Percentiles rank a stretch among this genome's conserved stretches.
Evolutionary conservation across 108 stramenopile genomes (phyloP).

Genomic region (Cyclotella distinguenda): DNA sequence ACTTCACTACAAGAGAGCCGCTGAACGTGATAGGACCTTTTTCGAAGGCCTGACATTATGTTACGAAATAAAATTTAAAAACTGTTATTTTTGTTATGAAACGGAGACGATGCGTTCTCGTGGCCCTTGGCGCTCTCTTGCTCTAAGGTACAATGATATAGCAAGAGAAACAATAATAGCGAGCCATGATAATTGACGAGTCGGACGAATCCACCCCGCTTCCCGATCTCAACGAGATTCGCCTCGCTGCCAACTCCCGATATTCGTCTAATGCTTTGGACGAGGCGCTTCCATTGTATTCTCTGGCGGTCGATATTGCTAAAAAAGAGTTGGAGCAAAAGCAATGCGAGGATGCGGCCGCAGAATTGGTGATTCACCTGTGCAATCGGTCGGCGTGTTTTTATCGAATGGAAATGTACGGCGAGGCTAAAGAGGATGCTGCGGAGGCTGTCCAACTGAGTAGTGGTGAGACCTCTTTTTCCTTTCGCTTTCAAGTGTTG

Average conservation of each 20-base stretch:
- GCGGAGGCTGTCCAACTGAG: slow-evolving; percentile 49
- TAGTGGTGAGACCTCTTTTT: neutral
- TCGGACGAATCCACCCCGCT: neutral
- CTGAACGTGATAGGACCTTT: neutral
- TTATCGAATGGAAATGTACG: slow-evolving; percentile 65
- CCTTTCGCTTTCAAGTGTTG: too few relatives aligned
- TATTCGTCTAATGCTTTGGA: slow-evolving; percentile 47
- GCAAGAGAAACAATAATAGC: neutral
- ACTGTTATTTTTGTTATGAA: too few relatives aligned
- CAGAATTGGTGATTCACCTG: slow-evolving; percentile 56
- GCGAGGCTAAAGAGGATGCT: slow-evolving; percentile 64
- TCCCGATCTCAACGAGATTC: slow-evolving; percentile 36
- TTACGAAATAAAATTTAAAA: too few relatives aligned
- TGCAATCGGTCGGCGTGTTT: slow-evolving; percentile 81
- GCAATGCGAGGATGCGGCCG: neutral
- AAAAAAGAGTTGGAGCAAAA: slow-evolving; percentile 7
- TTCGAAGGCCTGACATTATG: too few relatives aligned
- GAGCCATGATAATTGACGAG: neutral
- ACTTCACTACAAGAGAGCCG: slow-evolving; percentile 46
- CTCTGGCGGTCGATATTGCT: slow-evolving; percentile 44
- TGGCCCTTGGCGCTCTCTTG: too few relatives aligned
- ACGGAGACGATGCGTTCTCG: too few relatives aligned
- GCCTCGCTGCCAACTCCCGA: slow-evolving; percentile 44
- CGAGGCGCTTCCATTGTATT: slow-evolving; percentile 41
- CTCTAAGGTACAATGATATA: neutral